A percentile compares a stretch with the other conserved stretches of the same genome.
These are phyloP conservation scores for Brassica hybrid DNA, from an alignment of 441 rosid genomes.

Conservation along the genomic window DNA sequence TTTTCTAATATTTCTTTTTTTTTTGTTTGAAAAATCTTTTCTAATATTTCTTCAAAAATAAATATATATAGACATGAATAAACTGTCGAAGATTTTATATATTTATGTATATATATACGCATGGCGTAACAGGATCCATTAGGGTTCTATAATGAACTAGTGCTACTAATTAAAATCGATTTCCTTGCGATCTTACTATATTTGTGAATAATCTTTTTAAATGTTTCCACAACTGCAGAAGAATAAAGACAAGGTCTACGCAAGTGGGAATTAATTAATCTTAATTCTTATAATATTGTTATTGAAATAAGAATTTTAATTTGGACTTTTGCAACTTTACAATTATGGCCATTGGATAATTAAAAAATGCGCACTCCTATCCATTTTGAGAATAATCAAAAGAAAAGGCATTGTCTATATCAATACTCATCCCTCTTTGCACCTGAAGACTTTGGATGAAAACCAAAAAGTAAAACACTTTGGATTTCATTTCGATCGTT, in stretches of 20 bases:
- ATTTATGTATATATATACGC: not conserved
- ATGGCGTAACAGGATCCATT: constrained; percentile 23
- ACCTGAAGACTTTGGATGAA: constrained; percentile 54
- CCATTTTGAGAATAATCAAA: constrained; percentile 58
- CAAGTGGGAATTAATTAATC: constrained; percentile 25
- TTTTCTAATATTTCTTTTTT: too few relatives aligned
- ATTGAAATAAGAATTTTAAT: not conserved
- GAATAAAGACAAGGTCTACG: constrained; percentile 39
- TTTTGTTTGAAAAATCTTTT: not conserved
- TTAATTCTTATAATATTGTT: not conserved
- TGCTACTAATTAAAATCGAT: constrained; percentile 8
- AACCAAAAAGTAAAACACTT: constrained; percentile 9
- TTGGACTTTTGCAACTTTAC: constrained; percentile 40
- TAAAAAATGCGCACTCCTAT: constrained; percentile 54
- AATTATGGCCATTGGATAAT: constrained; percentile 45
- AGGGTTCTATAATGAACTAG: constrained; percentile 13
- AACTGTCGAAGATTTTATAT: not conserved
- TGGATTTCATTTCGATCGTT: constrained; percentile 35
- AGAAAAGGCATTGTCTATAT: constrained; percentile 27
- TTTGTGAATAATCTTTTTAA: constrained; percentile 17
- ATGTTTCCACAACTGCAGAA: constrained; percentile 33
- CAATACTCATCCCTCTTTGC: constrained; percentile 48
- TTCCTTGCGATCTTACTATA: constrained; percentile 35
- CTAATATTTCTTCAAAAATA: not conserved
- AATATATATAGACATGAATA: too few relatives aligned